A percentile compares a stretch with the other conserved stretches of the same genome.
These are phyloP conservation scores for Blepharisma stoltei DNA, from an alignment of 73 alveolate genomes.

Conservation along the genomic window DNA sequence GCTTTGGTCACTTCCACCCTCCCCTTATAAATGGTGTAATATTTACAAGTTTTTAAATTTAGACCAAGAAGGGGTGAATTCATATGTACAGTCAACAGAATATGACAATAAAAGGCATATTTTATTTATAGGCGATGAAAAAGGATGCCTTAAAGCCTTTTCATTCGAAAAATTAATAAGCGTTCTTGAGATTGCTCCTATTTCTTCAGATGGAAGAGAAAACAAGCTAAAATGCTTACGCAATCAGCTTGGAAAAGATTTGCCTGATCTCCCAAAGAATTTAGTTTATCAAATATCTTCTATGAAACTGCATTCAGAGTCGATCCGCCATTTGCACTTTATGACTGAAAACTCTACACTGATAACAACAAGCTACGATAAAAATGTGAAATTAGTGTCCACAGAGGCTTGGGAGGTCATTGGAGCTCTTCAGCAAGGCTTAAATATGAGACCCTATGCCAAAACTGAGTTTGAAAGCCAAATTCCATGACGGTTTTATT, in stretches of 20 bases:
- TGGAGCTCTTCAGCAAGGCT: slow-evolving; percentile 19
- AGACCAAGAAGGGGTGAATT: background rate
- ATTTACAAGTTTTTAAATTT: background rate
- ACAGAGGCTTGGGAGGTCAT: background rate
- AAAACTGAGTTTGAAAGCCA: background rate
- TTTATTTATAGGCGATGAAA: background rate
- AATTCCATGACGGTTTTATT: background rate
- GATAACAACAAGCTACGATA: background rate
- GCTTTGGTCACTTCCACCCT: background rate
- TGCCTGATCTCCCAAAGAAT: background rate
- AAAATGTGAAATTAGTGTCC: background rate
- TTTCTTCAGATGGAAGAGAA: background rate
- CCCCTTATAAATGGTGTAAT: background rate
- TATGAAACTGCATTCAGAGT: background rate
- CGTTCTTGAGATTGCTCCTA: background rate
- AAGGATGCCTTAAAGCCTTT: background rate
- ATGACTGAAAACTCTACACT: background rate
- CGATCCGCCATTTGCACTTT: slow-evolving; percentile 9
- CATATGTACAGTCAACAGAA: background rate
- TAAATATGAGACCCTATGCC: background rate
- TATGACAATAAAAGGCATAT: background rate
- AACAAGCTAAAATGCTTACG: background rate
- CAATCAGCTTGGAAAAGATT: background rate
- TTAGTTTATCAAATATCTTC: background rate
- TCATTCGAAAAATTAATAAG: background rate